Evolutionary conservation across 1,284 basidiomycete species (phyloP).

Genomic region (Ceratobasidium sp.): DNA sequence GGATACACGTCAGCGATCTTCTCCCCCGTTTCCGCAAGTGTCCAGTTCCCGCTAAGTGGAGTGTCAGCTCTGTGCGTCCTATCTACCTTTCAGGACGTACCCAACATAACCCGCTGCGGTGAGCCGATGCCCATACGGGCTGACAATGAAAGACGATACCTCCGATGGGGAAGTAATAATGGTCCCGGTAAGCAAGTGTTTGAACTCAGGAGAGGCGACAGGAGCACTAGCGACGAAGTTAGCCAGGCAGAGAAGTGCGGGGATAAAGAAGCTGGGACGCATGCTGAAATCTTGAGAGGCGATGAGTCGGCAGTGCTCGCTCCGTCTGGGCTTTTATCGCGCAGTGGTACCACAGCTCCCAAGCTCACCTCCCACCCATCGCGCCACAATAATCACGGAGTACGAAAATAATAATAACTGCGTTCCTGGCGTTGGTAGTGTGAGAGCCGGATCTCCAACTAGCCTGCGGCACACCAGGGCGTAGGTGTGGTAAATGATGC

Average conservation of each 20-base stretch:
- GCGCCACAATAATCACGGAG: too few relatives aligned
- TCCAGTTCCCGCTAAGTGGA: slow-evolving; percentile 33
- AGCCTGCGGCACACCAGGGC: too few relatives aligned
- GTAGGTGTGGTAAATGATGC: too few relatives aligned
- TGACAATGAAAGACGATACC: slow-evolving; percentile 23
- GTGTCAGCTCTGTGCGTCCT: not conserved
- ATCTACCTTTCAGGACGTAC: not conserved
- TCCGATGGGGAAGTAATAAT: slow-evolving; percentile 41
- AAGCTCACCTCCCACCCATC: too few relatives aligned
- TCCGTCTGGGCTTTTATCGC: too few relatives aligned
- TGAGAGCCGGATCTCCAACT: too few relatives aligned
- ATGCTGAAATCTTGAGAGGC: not conserved
- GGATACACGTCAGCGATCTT: slow-evolving; percentile 37
- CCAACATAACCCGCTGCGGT: slow-evolving; percentile 41
- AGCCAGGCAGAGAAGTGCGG: not conserved
- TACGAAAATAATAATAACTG: too few relatives aligned
- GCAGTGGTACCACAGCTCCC: too few relatives aligned
- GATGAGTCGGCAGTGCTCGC: too few relatives aligned
- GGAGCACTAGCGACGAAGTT: not conserved
- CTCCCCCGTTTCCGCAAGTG: slow-evolving; percentile 1
- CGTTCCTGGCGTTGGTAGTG: too few relatives aligned
- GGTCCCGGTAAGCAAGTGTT: slow-evolving; percentile 39
- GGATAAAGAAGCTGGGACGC: slow-evolving; percentile 1
- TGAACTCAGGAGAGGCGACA: slow-evolving; percentile 26
- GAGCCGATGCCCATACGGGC: slow-evolving; percentile 38